Percentiles rank a stretch among this genome's conserved stretches.
phyloP scores from a whole-genome alignment of 305 asterid genomes.

The Lippia alba region DNA sequence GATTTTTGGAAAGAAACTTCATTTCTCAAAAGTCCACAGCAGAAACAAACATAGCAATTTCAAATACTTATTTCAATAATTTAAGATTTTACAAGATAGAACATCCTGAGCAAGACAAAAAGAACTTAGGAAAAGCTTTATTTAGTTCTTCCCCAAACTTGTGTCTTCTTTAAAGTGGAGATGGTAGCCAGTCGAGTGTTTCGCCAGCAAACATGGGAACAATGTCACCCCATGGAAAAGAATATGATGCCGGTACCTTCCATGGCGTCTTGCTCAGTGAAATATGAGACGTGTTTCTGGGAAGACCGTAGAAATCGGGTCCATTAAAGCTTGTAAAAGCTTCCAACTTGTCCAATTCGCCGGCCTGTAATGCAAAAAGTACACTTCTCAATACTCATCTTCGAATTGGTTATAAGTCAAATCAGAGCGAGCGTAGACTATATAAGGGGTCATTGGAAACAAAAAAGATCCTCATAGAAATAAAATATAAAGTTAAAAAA shows the following conservation, averaged over 20 bases:
- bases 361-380: slow-evolving; percentile 51
- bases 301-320: slow-evolving; percentile 89
- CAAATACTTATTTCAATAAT: neutral
- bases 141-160: neutral
- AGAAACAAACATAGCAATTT: too few relatives aligned
- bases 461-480: too few relatives aligned
- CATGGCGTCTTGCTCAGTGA: slow-evolving; percentile 67
- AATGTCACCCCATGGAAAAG: slow-evolving; percentile 67
- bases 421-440: neutral
- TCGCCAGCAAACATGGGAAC: slow-evolving; percentile 94
- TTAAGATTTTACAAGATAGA: neutral
- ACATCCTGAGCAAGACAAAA: neutral
- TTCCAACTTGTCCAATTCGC: slow-evolving; percentile 85
- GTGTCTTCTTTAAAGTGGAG: slow-evolving; percentile 36
- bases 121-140: neutral
- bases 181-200: slow-evolving; percentile 76
- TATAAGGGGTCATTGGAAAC: too few relatives aligned
- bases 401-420: neutral
- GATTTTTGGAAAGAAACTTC: too few relatives aligned
- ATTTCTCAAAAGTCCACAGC: too few relatives aligned
- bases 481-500: too few relatives aligned
- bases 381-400: neutral
- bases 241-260: slow-evolving; percentile 75
- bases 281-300: slow-evolving; percentile 71
- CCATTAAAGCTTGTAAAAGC: slow-evolving; percentile 95